Percentiles rank a stretch among this genome's conserved stretches.
phyloP scores from a whole-genome alignment of 495 filamentous ascomycete genomes.

The Collariella sp. region DNA sequence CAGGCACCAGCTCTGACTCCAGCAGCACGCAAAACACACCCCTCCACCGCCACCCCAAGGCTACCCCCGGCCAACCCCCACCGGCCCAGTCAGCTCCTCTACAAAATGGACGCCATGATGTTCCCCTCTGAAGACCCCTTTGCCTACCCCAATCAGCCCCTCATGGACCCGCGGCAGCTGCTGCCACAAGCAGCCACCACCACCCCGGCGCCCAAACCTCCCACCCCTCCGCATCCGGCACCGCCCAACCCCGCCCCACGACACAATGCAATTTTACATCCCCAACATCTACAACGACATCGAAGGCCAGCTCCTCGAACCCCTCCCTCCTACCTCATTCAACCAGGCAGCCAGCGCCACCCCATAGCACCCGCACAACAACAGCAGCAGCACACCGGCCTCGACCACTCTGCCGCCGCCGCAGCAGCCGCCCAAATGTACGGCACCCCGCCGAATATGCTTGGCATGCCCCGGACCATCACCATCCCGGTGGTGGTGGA shows the following conservation, averaged over 20 bases:
- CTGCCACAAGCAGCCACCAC: conserved; percentile 10
- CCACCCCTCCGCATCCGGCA: conserved; percentile 4
- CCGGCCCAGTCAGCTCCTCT: conserved; percentile 40
- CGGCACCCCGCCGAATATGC: conserved; percentile 14
- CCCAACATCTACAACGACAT: conserved; percentile 39
- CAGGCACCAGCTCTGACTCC: conserved; percentile 19
- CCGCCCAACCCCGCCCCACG: conserved; percentile 14
- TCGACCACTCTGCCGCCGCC: conserved; percentile 31
- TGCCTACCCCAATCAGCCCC: conserved; percentile 78
- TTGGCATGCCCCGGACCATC: conserved; percentile 13
- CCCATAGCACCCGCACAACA: no score
- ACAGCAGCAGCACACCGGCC: conserved; percentile 20
- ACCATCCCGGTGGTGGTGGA: neutral
- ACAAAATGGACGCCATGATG: conserved; percentile 82
- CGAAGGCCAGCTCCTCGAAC: conserved; percentile 40
- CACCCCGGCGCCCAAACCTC: conserved; percentile 14
- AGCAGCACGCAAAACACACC: conserved; percentile 14
- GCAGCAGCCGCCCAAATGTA: conserved; percentile 34
- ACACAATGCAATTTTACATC: conserved; percentile 35
- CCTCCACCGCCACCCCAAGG: conserved; percentile 14
- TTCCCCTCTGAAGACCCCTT: conserved; percentile 87
- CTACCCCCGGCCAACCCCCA: conserved; percentile 23
- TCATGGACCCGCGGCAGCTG: conserved; percentile 49
- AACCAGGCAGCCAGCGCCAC: conserved; percentile 24
- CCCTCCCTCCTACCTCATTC: conserved; percentile 40